These are phyloP conservation scores for Moesziomyces sp. DNA, from an alignment of 1,284 basidiomycete species.

Conservation along the genomic window DNA sequence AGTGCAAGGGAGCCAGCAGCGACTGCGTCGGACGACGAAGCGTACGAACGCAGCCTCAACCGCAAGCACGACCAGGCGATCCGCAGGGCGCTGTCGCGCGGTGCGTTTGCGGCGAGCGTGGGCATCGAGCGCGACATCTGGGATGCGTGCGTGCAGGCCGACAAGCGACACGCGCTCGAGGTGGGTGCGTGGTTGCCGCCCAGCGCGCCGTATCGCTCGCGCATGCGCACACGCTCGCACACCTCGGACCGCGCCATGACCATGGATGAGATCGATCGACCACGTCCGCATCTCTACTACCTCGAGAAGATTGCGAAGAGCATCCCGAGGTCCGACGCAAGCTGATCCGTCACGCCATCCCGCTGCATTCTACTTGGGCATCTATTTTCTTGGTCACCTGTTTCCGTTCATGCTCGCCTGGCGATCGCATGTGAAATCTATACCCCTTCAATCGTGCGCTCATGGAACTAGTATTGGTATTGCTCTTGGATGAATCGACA, in stretches of 20 bases:
- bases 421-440: not conserved
- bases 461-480: not conserved
- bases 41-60: constrained; percentile 13
- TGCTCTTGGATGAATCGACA: not conserved
- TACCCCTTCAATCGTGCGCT: not conserved
- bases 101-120: constrained; percentile 20
- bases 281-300: constrained; percentile 39
- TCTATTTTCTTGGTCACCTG: not conserved
- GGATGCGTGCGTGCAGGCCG: constrained; percentile 46
- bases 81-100: constrained; percentile 13
- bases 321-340: constrained; percentile 22
- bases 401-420: not conserved
- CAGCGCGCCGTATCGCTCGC: constrained; percentile 1
- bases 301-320: constrained; percentile 45
- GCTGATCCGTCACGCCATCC: not conserved
- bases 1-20: constrained; percentile 7
- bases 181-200: constrained; percentile 29
- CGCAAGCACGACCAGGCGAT: constrained; percentile 29
- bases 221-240: constrained; percentile 14
- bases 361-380: not conserved
- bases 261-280: constrained; percentile 44
- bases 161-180: constrained; percentile 45
- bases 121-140: constrained; percentile 46
- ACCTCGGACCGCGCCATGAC: constrained; percentile 26
- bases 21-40: constrained; percentile 11